Percentiles rank a stretch among this genome's conserved stretches.
phyloP scores from a whole-genome alignment of 768 basidiomycete genomes.

The Calvatia gigantea region DNA sequence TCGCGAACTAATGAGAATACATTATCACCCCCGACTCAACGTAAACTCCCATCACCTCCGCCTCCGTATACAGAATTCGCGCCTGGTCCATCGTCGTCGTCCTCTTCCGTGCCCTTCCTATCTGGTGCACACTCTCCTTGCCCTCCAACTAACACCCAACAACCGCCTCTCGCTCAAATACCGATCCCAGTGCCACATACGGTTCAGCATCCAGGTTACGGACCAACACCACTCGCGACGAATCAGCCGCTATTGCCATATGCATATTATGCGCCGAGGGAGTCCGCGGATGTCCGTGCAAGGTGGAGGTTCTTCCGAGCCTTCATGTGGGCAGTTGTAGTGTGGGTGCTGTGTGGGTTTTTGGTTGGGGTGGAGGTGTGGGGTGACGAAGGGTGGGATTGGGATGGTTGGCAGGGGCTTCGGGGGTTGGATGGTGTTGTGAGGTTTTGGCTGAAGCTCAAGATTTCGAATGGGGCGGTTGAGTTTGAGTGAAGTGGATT shows the following conservation, averaged over 20 bases:
- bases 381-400: constrained; percentile 18
- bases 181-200: constrained; percentile 2
- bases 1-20: neutral
- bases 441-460: constrained; percentile 2
- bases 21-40: neutral
- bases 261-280: constrained; percentile 33
- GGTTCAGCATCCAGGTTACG: constrained; percentile 23
- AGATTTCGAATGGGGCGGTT: neutral
- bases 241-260: constrained; percentile 31
- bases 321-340: constrained; percentile 24
- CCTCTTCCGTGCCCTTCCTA: neutral
- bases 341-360: constrained; percentile 25
- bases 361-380: constrained; percentile 25
- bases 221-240: constrained; percentile 35
- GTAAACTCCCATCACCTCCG: constrained; percentile 8
- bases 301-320: constrained; percentile 33
- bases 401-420: neutral
- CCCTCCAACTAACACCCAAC: neutral
- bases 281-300: constrained; percentile 33
- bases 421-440: neutral
- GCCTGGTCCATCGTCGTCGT: constrained; percentile 1
- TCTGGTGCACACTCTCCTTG: neutral
- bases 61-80: constrained; percentile 17
- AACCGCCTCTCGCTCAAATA: neutral
- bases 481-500: neutral